A percentile compares a stretch with the other conserved stretches of the same genome.
Evolutionary conservation across 495 filamentous ascomycete species (phyloP).

Genomic region (Penicillium ucsense): DNA sequence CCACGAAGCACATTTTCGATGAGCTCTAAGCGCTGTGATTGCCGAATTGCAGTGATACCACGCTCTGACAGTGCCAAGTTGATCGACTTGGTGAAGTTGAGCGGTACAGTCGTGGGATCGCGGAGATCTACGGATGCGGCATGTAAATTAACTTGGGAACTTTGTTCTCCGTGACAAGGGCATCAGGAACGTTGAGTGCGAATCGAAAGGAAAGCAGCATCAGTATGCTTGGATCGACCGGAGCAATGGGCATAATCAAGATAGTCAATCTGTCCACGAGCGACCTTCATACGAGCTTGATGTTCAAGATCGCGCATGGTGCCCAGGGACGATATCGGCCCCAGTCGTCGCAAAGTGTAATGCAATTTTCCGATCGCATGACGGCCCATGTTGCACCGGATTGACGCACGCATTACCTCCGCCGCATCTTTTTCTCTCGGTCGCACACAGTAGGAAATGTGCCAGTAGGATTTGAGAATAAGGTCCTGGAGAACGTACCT

Average conservation of each 20-base stretch:
- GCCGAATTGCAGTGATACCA: slow-evolving; percentile 77
- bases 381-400: too few species aligned
- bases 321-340: too few species aligned
- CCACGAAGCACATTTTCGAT: slow-evolving; percentile 62
- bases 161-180: slow-evolving; percentile 10
- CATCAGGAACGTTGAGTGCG: background rate
- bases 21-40: slow-evolving; percentile 52
- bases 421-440: background rate
- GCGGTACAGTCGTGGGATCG: slow-evolving; percentile 67
- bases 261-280: too few species aligned
- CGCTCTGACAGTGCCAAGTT: slow-evolving; percentile 91
- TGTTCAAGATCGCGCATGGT: too few species aligned
- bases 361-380: too few species aligned
- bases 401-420: background rate
- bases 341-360: too few species aligned
- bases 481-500: slow-evolving; percentile 48
- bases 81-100: slow-evolving; percentile 97
- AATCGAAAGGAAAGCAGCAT: background rate
- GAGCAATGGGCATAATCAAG: too few species aligned
- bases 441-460: background rate
- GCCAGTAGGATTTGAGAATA: background rate
- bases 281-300: too few species aligned
- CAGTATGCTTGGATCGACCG: too few species aligned
- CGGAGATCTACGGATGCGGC: slow-evolving; percentile 59
- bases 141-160: slow-evolving; percentile 9